A percentile compares a stretch with the other conserved stretches of the same genome.
Evolutionary conservation across 176 grass and related monocot genomes (phyloP).

Genomic region (Zoysia pacifica): DNA sequence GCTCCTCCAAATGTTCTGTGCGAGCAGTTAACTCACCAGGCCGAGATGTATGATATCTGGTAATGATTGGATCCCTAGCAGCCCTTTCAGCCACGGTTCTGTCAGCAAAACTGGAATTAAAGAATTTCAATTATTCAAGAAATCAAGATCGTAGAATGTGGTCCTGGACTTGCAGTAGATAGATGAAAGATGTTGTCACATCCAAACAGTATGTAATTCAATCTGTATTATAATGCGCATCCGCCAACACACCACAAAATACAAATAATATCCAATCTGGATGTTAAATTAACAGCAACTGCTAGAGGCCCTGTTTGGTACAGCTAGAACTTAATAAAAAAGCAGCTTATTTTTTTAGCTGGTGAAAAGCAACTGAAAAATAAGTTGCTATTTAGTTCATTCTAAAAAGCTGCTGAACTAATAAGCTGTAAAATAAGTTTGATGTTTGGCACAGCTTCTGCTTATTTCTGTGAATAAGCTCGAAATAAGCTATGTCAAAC

Average conservation of each 20-base stretch:
- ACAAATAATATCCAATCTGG: not conserved
- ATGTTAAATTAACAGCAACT: constrained; percentile 1
- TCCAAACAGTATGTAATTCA: constrained; percentile 15
- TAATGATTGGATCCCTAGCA: constrained; percentile 28
- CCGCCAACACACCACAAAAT: not conserved
- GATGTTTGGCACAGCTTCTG: no score
- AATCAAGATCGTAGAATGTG: not conserved
- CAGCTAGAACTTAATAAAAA: no score
- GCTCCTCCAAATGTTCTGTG: constrained; percentile 34
- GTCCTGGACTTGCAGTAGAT: constrained; percentile 13
- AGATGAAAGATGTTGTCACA: constrained; percentile 12
- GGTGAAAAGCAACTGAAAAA: no score
- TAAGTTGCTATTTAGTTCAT: no score
- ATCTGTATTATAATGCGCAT: constrained; percentile 18
- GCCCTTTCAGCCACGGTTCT: constrained; percentile 36
- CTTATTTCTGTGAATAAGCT: no score
- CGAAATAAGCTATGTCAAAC: no score
- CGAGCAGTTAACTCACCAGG: constrained; percentile 28
- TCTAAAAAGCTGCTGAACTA: no score
- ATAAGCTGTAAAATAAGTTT: no score
- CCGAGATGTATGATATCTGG: constrained; percentile 45
- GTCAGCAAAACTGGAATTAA: constrained; percentile 46
- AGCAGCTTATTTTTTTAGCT: no score
- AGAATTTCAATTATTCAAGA: constrained; percentile 24
- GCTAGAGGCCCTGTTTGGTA: no score